Percentiles rank a stretch among this genome's conserved stretches.
phyloP scores from a whole-genome alignment of 306 rosid species.

The Gastrolobium bilobum region DNA sequence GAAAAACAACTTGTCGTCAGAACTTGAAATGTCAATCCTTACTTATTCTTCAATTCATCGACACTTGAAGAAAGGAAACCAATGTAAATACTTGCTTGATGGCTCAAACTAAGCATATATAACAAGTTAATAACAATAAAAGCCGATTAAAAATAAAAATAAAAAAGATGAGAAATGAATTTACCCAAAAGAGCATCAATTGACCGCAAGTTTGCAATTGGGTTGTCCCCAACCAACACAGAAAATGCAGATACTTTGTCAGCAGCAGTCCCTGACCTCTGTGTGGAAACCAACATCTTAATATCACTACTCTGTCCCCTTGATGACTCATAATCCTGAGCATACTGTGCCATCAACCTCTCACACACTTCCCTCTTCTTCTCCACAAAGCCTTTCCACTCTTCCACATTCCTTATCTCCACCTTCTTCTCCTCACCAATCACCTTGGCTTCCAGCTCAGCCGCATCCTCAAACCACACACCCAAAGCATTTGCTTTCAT shows the following conservation, averaged over 20 bases:
- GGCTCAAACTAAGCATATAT: constrained; percentile 5
- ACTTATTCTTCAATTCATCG: background rate
- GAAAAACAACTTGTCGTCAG: background rate
- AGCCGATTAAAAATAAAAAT: background rate
- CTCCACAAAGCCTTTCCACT: constrained; percentile 78
- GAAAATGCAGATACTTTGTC: constrained; percentile 95
- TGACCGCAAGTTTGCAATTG: constrained; percentile 85
- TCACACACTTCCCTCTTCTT: constrained; percentile 79
- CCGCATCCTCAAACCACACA: constrained; percentile 82
- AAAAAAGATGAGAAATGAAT: background rate
- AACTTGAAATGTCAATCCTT: background rate
- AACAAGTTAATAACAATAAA: constrained; percentile 1
- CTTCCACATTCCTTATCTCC: constrained; percentile 61
- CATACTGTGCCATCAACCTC: constrained; percentile 87
- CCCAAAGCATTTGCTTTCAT: constrained; percentile 70
- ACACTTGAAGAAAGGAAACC: constrained; percentile 26
- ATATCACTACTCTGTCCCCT: constrained; percentile 92
- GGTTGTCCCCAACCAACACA: constrained; percentile 88
- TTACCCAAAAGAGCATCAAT: constrained; percentile 89
- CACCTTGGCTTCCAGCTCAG: constrained; percentile 72
- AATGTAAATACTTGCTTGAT: constrained; percentile 7
- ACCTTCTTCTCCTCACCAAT: constrained; percentile 67
- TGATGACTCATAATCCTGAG: constrained; percentile 75
- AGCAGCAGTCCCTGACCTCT: constrained; percentile 94
- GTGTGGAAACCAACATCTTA: constrained; percentile 83